phyloP scores from a whole-genome alignment of 2,329 filamentous ascomycete genomes.

The Cadophora luteo-olivacea region DNA sequence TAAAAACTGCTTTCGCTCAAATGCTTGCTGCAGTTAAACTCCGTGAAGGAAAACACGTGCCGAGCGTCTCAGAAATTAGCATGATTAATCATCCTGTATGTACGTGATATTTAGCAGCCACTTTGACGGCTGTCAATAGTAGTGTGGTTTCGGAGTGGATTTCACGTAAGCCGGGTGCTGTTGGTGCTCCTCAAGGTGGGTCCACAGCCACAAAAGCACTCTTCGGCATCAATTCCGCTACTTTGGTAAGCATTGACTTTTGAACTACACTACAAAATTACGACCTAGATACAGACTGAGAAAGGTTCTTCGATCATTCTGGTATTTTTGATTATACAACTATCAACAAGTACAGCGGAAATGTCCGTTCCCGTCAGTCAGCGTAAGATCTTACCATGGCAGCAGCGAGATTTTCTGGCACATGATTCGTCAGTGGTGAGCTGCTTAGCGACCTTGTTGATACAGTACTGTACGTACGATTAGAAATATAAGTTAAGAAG shows the following conservation, averaged over 20 bases:
- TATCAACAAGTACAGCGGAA: not conserved
- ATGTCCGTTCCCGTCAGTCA: not conserved
- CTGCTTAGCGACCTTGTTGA: not conserved
- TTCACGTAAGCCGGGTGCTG: not conserved
- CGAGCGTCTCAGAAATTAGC: not conserved
- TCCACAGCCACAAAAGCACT: not conserved
- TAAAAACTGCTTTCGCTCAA: too few species aligned
- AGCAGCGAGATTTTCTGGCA: not conserved
- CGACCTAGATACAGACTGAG: not conserved
- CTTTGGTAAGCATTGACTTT: not conserved
- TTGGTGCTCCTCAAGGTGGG: not conserved
- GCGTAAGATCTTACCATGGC: not conserved
- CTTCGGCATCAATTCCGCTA: not conserved
- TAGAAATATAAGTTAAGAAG: not conserved
- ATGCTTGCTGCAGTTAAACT: too few species aligned
- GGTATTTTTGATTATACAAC: not conserved
- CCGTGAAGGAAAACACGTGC: too few species aligned
- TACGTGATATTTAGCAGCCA: not conserved
- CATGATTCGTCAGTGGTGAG: not conserved
- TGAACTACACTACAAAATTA: not conserved
- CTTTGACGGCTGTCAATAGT: too few species aligned
- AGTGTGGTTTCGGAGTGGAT: not conserved
- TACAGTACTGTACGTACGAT: not conserved
- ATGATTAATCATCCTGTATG: not conserved
- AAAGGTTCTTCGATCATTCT: not conserved